phyloP scores from a whole-genome alignment of 129 eudicot genomes.

The Chrysanthemum lavandulifolium region DNA sequence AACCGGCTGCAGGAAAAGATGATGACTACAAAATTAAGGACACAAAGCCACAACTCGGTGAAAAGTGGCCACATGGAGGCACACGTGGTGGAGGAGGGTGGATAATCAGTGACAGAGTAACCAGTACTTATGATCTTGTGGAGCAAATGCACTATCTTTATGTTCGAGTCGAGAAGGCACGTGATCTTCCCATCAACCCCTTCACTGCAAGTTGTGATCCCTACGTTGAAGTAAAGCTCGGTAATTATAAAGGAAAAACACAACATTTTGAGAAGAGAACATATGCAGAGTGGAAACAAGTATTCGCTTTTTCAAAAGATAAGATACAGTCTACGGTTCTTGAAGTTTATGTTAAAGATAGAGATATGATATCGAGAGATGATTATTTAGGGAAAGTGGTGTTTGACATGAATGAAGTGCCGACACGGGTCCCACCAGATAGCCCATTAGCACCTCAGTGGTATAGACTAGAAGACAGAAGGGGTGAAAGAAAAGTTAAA shows the following conservation, averaged over 20 bases:
- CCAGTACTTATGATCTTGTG: constrained; percentile 94
- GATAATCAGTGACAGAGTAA: constrained; percentile 64
- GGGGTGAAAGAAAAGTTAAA: constrained; percentile 51
- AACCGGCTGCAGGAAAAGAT: constrained; percentile 41
- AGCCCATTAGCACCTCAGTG: constrained; percentile 94
- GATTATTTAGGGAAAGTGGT: constrained; percentile 77
- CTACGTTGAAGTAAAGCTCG: constrained; percentile 86
- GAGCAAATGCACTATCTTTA: constrained; percentile 91
- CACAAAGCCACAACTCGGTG: constrained; percentile 72
- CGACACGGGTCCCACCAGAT: constrained; percentile 84
- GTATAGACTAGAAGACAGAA: constrained; percentile 77
- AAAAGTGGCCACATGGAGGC: constrained; percentile 91
- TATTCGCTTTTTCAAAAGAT: constrained; percentile 88
- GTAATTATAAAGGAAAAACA: constrained; percentile 86
- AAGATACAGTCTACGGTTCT: constrained; percentile 72
- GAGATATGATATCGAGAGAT: constrained; percentile 66
- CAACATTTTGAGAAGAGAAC: constrained; percentile 83
- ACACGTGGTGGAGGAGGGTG: constrained; percentile 85
- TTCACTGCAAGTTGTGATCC: constrained; percentile 87
- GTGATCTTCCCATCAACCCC: constrained; percentile 64
- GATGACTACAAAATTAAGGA: constrained; percentile 84
- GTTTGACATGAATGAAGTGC: constrained; percentile 88
- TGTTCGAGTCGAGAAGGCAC: constrained; percentile 89
- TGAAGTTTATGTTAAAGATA: constrained; percentile 75
- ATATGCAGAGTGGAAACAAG: constrained; percentile 82